phyloP scores from a whole-genome alignment of 2,329 filamentous ascomycete genomes.

The Cryphonectria radicalis region DNA sequence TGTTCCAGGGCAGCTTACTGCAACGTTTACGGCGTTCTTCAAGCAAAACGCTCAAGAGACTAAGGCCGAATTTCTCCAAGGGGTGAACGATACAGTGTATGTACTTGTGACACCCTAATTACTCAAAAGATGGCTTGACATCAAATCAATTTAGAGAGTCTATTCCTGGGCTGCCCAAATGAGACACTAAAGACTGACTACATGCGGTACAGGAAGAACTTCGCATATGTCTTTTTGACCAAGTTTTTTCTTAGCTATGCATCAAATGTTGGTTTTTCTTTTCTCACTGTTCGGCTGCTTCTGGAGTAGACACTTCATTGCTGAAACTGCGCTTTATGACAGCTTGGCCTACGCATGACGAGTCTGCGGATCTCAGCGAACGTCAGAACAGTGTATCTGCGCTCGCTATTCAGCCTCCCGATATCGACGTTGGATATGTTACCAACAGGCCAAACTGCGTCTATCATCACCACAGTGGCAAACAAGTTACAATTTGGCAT shows the following conservation, averaged over 20 bases:
- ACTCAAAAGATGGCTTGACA: neutral
- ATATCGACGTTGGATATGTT: slow-evolving; percentile 66
- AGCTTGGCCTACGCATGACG: slow-evolving; percentile 60
- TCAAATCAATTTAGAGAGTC: neutral
- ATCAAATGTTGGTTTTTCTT: slow-evolving; percentile 35
- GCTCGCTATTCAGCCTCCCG: slow-evolving; percentile 65
- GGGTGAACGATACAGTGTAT: slow-evolving; percentile 38
- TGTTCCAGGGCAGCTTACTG: slow-evolving; percentile 36
- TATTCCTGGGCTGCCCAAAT: neutral
- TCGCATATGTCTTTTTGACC: slow-evolving; percentile 71
- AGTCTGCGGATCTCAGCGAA: slow-evolving; percentile 64
- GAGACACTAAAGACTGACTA: neutral
- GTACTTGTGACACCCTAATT: slow-evolving; percentile 16
- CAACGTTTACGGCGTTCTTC: slow-evolving; percentile 39
- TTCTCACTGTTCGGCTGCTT: no score
- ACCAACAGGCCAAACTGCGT: slow-evolving; percentile 61
- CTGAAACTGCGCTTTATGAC: slow-evolving; percentile 21
- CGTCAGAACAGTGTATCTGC: slow-evolving; percentile 66
- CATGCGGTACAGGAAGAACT: slow-evolving; percentile 58
- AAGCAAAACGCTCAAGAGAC: slow-evolving; percentile 33
- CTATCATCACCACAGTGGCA: slow-evolving; percentile 66
- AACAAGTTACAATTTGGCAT: slow-evolving; percentile 66
- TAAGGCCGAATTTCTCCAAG: slow-evolving; percentile 34
- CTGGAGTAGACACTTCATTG: neutral
- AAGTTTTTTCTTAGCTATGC: slow-evolving; percentile 65